Percentiles rank a stretch among this genome's conserved stretches.
Conservation (phyloP, 1,284 basidiomycete genomes). For the Xerocomus nothofagi region DNA sequence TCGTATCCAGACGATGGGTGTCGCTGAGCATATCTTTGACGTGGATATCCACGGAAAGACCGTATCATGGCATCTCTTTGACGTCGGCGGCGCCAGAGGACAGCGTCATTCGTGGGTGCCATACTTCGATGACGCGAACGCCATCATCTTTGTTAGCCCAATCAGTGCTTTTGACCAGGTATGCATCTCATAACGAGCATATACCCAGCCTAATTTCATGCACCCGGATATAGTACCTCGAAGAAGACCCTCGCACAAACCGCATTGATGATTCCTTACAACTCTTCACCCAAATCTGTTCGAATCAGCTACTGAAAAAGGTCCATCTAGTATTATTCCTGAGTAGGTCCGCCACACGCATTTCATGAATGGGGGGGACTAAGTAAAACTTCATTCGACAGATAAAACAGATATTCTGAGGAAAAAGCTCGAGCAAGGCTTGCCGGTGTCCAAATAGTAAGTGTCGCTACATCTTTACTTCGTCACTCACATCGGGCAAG, state of each 20-base stretch:
- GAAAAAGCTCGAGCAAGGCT: conserved; percentile 63
- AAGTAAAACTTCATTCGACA: conserved; percentile 29
- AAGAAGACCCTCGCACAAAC: conserved; percentile 79
- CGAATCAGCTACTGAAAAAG: conserved; percentile 73
- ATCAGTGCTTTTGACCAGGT: conserved; percentile 86
- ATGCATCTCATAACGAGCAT: conserved; percentile 5
- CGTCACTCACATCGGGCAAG: conserved; percentile 39
- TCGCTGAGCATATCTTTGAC: conserved; percentile 74
- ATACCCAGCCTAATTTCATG: neutral
- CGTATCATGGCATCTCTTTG: conserved; percentile 78
- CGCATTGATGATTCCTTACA: conserved; percentile 82
- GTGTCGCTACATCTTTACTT: conserved; percentile 24
- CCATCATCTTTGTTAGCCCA: conserved; percentile 85
- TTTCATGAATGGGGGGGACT: conserved; percentile 7
- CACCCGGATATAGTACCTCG: conserved; percentile 59
- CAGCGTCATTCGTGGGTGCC: conserved; percentile 81
- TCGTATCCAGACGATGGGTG: conserved; percentile 82
- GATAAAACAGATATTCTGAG: conserved; percentile 77
- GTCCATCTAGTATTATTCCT: conserved; percentile 79
- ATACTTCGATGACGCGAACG: conserved; percentile 82
- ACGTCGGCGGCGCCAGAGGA: conserved; percentile 81
- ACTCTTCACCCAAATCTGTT: conserved; percentile 79
- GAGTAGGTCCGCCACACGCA: conserved; percentile 45
- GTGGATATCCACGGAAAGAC: conserved; percentile 72
- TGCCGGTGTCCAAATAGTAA: conserved; percentile 77